Evolutionary conservation across 441 rosid genomes (phyloP), one percentile per base, ranked within the genome.

Genomic region (Omphalea diandra): DNA sequence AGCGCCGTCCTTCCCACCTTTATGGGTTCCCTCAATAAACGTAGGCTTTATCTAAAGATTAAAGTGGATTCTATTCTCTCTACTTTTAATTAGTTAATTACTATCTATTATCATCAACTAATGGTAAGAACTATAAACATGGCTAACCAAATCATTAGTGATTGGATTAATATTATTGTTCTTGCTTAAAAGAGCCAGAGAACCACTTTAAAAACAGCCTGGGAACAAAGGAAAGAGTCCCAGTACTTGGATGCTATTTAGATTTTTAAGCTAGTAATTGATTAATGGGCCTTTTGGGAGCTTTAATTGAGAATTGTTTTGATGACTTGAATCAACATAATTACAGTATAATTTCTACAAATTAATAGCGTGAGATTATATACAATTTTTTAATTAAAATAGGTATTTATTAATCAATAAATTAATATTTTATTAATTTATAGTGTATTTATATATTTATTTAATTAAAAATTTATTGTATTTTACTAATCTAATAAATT

Each of bases 1-100:
- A 31, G 59, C 52, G 81, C 83, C 82, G 74, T 58, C 80, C 86
- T 79, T 74, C 73, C 76, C 64, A 73, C 73, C 61, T 64, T 67
- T 71, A 69, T 75, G 83, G 78, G 65, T 71, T 74, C 73, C 77
- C 54, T 75, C 63, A 26, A 27, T 15, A 55, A 38, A 43, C 40
- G 26, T 80, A 74, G 84, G 81, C 84, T 72, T 80, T 76, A 61
- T 67, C 68, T 75, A 59, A 81, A 75, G 78, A 33, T 2, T 26
- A 71, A 44, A 15, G 11, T n/a, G 22, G 29, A 31, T 53, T n/a
- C 59, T 3, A 66, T 57, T 33, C 57, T 61, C 41, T 65, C 47
- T 69, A 49, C 32, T 65, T 60, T 50, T 53, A 31, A 35, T 61
- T 58, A 63, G 20, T 65, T 55, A 47, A 32, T 56, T 56, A 41